Evolutionary conservation across 306 rosid genomes (phyloP).

Genomic region (Casuarina glauca): DNA sequence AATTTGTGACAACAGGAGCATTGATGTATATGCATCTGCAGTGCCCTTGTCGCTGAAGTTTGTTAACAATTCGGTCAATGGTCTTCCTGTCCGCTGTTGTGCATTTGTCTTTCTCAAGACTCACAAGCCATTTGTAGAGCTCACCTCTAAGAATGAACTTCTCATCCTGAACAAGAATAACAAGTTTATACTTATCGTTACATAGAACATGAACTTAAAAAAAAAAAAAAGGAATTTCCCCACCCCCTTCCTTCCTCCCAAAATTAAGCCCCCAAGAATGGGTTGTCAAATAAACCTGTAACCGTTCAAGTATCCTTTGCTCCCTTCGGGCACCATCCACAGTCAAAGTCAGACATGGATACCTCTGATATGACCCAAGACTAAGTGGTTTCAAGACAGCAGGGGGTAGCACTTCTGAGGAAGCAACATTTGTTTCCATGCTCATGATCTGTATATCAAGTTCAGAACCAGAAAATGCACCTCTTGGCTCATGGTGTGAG

Average conservation of each 20-base stretch:
- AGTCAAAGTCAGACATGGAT: conserved; percentile 48
- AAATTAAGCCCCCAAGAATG: conserved; percentile 14
- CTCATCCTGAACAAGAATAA: conserved; percentile 54
- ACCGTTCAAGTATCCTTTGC: conserved; percentile 69
- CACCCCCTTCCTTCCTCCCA: neutral
- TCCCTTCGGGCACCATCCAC: conserved; percentile 62
- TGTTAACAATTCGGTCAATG: conserved; percentile 59
- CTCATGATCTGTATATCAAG: conserved; percentile 33
- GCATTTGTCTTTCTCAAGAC: conserved; percentile 71
- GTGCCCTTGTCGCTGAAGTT: conserved; percentile 66
- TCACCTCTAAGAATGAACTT: conserved; percentile 73
- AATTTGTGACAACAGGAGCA: conserved; percentile 68
- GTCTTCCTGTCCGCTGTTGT: conserved; percentile 71
- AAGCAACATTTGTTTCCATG: conserved; percentile 33
- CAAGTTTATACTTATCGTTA: conserved; percentile 14
- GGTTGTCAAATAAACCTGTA: conserved; percentile 58
- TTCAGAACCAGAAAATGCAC: conserved; percentile 33
- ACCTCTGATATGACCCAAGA: conserved; percentile 46
- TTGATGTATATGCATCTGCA: conserved; percentile 67
- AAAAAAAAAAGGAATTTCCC: conserved; percentile 17
- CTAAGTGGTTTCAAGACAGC: conserved; percentile 33
- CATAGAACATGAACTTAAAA: conserved; percentile 7
- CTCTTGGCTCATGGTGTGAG: conserved; percentile 38
- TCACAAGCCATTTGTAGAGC: conserved; percentile 69
- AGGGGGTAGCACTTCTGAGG: conserved; percentile 37